Evolutionary conservation across 179 eudicot species (phyloP), one percentile per base, ranked within the genome.

Genomic region (Heliamphora pulchella): DNA sequence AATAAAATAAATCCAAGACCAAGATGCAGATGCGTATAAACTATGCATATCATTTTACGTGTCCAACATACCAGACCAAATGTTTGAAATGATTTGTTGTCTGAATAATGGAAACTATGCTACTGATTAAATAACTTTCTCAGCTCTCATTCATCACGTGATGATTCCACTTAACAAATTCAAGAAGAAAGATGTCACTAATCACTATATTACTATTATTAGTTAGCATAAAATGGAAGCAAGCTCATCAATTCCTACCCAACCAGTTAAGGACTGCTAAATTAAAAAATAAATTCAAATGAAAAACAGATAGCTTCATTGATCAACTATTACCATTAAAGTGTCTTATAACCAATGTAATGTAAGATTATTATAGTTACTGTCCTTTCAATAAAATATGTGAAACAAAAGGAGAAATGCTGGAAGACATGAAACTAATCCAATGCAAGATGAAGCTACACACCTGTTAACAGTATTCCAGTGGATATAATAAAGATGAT

Each of bases 401-500:
- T 54, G 65, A 70, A n/a, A 20, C 63, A 71, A 50, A 64, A 74
- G 13, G 39, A 71, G 74, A 43, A 57, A 46, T 58, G 7, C 8
- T 68, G 20, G n/a, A 0, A 66, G 50, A 31, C 43, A 39, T 47
- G 18, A 43, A 69, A 43, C 8, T 13, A 58, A 10, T 53, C 15
- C n/a, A 11, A 64, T 10, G 13, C 9, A 68, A 86, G 48, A 54
- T 50, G 77, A 80, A 66, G 83, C 66, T 55, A 15, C 83, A 78
- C 85, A 96, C 99, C 99, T 76, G 99, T 96, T 82, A 94, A 84
- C 59, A 96, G 79, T 81, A 96, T 80, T 71, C 99, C 99, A 58
- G 81, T 74, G 20, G 98, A 96, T 84, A 96, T 94, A 79, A 96
- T 83, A 61, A 92, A 79, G 78, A 96, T 96, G 87, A 96, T 96